Evolutionary conservation across 371 early-diverging fungal genomes (phyloP).

Genomic region (Mucor ambiguus): DNA sequence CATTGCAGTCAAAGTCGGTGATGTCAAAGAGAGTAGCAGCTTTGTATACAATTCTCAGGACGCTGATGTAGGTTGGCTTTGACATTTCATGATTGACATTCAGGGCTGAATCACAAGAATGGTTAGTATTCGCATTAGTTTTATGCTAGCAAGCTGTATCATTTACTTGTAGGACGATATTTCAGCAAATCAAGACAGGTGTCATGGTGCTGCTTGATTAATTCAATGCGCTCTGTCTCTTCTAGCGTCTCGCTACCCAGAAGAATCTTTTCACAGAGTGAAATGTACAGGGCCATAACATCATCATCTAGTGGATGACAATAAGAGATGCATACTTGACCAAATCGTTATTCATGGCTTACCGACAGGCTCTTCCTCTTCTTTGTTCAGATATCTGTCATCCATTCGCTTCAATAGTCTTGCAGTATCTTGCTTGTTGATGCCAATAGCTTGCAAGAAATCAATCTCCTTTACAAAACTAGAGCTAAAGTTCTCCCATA

Average conservation of each 20-base stretch:
- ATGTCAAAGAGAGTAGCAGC: conserved; percentile 17
- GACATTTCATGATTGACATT: conserved; percentile 37
- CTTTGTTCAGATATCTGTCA: conserved; percentile 22
- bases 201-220: conserved; percentile 19
- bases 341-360: not conserved
- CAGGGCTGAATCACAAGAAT: not conserved
- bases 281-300: conserved; percentile 29
- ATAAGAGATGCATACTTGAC: not conserved
- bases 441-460: conserved; percentile 6
- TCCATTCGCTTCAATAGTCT: conserved; percentile 23
- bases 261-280: conserved; percentile 30
- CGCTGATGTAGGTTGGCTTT: conserved; percentile 25
- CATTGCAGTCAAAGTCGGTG: conserved; percentile 24
- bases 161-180: conserved; percentile 27
- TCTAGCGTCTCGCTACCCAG: conserved; percentile 2
- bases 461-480: conserved; percentile 22
- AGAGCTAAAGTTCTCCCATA: conserved; percentile 34
- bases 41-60: conserved; percentile 30
- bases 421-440: not conserved
- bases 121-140: not conserved
- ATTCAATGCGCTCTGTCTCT: conserved; percentile 1
- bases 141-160: not conserved
- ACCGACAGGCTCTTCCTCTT: conserved; percentile 38
- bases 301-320: conserved; percentile 31
- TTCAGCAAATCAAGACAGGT: conserved; percentile 22